phyloP scores from a whole-genome alignment of 257 asterid genomes.

The Plectranthus barbatus region DNA sequence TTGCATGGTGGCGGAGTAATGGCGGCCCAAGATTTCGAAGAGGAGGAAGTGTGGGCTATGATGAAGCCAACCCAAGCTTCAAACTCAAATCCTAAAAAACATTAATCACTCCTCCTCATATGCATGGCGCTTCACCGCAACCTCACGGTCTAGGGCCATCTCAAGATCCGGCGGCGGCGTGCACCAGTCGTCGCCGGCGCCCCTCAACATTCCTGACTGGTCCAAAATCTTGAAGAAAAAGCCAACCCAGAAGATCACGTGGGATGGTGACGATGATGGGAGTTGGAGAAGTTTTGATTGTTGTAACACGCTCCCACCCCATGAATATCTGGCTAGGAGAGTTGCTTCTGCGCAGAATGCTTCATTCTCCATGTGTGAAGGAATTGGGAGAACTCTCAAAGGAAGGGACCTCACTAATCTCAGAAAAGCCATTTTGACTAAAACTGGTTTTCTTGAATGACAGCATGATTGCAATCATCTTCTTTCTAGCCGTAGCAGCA shows the following conservation, averaged over 20 bases:
- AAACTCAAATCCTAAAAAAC: constrained; percentile 1
- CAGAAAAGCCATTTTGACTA: constrained; percentile 50
- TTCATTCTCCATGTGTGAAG: constrained; percentile 66
- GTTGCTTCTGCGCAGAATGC: constrained; percentile 29
- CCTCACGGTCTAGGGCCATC: constrained; percentile 9
- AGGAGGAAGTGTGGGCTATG: constrained; percentile 33
- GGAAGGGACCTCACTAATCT: constrained; percentile 58
- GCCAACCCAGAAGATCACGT: constrained; percentile 12
- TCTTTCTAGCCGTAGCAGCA: no score
- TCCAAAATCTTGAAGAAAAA: constrained; percentile 24
- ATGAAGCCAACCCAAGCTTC: constrained; percentile 17
- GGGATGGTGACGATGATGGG: constrained; percentile 3
- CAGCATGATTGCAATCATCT: no score
- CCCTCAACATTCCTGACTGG: constrained; percentile 31
- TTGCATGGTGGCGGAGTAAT: constrained; percentile 4
- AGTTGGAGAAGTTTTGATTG: no score
- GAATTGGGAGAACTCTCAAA: constrained; percentile 62
- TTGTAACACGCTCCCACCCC: constrained; percentile 41
- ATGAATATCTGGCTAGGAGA: constrained; percentile 45
- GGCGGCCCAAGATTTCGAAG: no score
- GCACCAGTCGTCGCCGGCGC: constrained; percentile 18
- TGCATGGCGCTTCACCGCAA: constrained; percentile 11
- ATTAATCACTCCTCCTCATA: constrained; percentile 4
- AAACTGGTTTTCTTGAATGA: constrained; percentile 69
- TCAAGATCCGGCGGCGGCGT: constrained; percentile 4